A percentile compares a stretch with the other conserved stretches of the same genome.
These are phyloP conservation scores for Candida sojae DNA, from an alignment of 1,139 yeast genomes.

Conservation along the genomic window DNA sequence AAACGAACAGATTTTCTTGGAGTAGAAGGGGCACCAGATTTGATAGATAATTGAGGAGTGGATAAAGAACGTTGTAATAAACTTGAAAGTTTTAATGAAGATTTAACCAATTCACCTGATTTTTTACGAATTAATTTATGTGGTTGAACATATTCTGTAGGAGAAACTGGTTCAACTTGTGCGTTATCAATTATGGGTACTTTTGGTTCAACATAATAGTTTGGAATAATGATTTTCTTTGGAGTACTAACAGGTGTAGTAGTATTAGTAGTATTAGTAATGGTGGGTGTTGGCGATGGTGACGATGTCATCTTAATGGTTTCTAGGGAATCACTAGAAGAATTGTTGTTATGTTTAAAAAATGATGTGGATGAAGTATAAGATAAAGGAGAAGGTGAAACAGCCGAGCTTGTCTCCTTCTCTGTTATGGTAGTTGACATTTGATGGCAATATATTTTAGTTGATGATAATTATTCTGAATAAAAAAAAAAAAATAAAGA, in stretches of 20 bases:
- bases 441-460: neutral
- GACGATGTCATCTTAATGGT: conserved; percentile 10
- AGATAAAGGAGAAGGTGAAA: conserved; percentile 6
- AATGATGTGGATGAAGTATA: conserved; percentile 7
- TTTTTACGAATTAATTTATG: conserved; percentile 32
- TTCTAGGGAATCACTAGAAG: conserved; percentile 14
- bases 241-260: conserved; percentile 2
- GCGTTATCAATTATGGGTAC: neutral
- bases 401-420: conserved; percentile 3
- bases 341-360: conserved; percentile 6
- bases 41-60: conserved; percentile 23
- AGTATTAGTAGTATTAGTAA: neutral
- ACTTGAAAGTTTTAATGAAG: conserved; percentile 35
- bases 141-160: conserved; percentile 2
- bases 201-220: conserved; percentile 16
- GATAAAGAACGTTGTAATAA: conserved; percentile 27
- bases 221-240: conserved; percentile 13
- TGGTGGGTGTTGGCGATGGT: conserved; percentile 8
- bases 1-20: conserved; percentile 35
- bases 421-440: conserved; percentile 10
- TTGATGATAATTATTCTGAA: no score
- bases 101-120: conserved; percentile 42
- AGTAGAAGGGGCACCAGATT: conserved; percentile 2
- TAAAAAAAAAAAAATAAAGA: no score
- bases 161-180: conserved; percentile 3